A percentile compares a stretch with the other conserved stretches of the same genome.
Evolutionary conservation across 768 basidiomycete genomes (phyloP).

Genomic region (Galerina marginata): DNA sequence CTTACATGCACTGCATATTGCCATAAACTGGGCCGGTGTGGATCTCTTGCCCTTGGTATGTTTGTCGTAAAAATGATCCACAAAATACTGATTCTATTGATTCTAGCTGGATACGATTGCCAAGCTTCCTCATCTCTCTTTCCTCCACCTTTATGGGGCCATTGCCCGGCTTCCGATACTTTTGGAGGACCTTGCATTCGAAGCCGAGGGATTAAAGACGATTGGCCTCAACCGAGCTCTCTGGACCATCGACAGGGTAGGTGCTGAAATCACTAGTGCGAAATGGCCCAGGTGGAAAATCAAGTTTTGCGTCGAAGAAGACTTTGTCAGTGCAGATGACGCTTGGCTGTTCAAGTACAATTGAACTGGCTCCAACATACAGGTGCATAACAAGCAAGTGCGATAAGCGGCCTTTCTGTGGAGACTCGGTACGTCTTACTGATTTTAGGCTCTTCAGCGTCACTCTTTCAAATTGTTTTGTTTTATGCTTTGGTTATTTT

Average conservation of each 20-base stretch:
- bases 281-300: constrained; percentile 47
- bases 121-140: constrained; percentile 35
- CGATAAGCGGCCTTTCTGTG: constrained; percentile 17
- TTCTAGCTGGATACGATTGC: constrained; percentile 31
- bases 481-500: neutral
- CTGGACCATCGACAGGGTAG: constrained; percentile 40
- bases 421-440: constrained; percentile 18
- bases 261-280: constrained; percentile 29
- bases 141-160: constrained; percentile 44
- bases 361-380: constrained; percentile 12
- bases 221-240: constrained; percentile 45
- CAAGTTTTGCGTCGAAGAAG: constrained; percentile 44
- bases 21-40: constrained; percentile 37
- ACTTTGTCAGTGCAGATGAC: constrained; percentile 40
- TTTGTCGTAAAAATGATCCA: neutral
- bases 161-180: constrained; percentile 35
- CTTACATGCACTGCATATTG: constrained; percentile 42
- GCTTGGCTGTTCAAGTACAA: constrained; percentile 48
- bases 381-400: constrained; percentile 15
- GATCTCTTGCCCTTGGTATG: constrained; percentile 35
- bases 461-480: neutral
- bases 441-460: neutral
- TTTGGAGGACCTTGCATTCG: constrained; percentile 39
- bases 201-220: constrained; percentile 35
- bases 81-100: neutral